phyloP scores from a whole-genome alignment of 2,329 filamentous ascomycete genomes.

The Zopfia rhizophila region DNA sequence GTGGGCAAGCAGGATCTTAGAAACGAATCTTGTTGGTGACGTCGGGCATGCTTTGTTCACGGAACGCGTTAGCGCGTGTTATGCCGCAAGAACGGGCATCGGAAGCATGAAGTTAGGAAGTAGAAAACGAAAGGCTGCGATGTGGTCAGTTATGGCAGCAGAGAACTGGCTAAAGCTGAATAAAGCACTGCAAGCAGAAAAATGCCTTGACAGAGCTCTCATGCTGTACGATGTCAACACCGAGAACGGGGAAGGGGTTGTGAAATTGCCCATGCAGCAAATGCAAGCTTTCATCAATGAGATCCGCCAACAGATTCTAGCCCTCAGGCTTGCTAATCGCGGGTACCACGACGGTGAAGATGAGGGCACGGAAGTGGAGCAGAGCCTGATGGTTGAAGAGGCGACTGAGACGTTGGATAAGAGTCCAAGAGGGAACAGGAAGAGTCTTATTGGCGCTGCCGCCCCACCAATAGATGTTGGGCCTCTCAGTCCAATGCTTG shows the following conservation, averaged over 20 bases:
- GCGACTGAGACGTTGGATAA: constrained; percentile 49
- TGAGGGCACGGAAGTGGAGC: constrained; percentile 24
- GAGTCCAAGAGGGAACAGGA: constrained; percentile 52
- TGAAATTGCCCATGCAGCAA: constrained; percentile 58
- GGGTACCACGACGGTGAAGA: constrained; percentile 54
- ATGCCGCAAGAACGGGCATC: constrained; percentile 75
- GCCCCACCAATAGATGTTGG: constrained; percentile 38
- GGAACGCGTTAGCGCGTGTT: constrained; percentile 87
- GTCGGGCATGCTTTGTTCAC: constrained; percentile 85
- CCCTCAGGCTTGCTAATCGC: constrained; percentile 49
- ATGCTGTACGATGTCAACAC: constrained; percentile 60
- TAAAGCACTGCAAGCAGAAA: constrained; percentile 81
- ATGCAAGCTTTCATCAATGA: constrained; percentile 73
- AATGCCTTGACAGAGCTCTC: constrained; percentile 77
- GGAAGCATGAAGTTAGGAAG: constrained; percentile 75
- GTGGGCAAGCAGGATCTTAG: constrained; percentile 84
- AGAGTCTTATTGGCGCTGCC: constrained; percentile 53
- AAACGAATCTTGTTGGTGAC: constrained; percentile 74
- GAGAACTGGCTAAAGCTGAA: constrained; percentile 84
- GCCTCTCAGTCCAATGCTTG: constrained; percentile 41
- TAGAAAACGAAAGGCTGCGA: constrained; percentile 83
- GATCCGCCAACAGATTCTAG: constrained; percentile 70
- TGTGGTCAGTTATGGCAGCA: constrained; percentile 86
- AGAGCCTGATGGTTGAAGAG: constrained; percentile 45
- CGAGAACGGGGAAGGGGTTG: constrained; percentile 24